Percentiles rank a stretch among this genome's conserved stretches.
phyloP scores from a whole-genome alignment of 78 protist genomes.

The Dictyostelium firmibasis region DNA sequence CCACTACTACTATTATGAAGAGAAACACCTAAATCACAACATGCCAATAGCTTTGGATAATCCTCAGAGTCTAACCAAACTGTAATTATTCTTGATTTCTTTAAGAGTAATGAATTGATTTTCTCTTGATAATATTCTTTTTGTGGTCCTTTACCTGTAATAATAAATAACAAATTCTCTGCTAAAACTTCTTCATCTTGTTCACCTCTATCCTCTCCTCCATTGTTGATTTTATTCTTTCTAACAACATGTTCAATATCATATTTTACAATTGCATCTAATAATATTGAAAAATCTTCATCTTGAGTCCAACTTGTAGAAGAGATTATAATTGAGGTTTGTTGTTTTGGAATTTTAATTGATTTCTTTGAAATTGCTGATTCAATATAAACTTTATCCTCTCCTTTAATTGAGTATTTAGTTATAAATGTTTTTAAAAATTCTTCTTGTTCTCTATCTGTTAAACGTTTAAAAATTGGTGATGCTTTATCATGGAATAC shows the following conservation, averaged over 20 bases:
- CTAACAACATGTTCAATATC: conserved; percentile 5
- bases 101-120: neutral
- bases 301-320: conserved; percentile 94
- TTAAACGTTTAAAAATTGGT: conserved; percentile 51
- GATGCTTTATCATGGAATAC: conserved; percentile 78
- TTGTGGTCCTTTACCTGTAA: conserved; percentile 93
- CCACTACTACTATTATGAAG: conserved; percentile 95
- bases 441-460: conserved; percentile 20
- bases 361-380: neutral
- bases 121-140: conserved; percentile 44
- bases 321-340: conserved; percentile 20
- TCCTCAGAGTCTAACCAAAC: conserved; percentile 83
- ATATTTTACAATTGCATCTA: conserved; percentile 65
- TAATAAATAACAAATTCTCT: conserved; percentile 34
- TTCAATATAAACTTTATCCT: conserved; percentile 10
- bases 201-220: neutral
- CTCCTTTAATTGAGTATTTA: neutral
- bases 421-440: conserved; percentile 12
- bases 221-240: neutral
- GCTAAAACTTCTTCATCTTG: neutral
- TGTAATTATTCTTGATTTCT: conserved; percentile 66
- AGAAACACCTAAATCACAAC: conserved; percentile 85
- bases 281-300: conserved; percentile 91
- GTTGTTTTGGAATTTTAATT: neutral
- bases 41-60: conserved; percentile 82